Evolutionary conservation across 2,329 filamentous ascomycete species (phyloP), one percentile per base, ranked within the genome.

Genomic region (Sporothrix variecibatus): DNA sequence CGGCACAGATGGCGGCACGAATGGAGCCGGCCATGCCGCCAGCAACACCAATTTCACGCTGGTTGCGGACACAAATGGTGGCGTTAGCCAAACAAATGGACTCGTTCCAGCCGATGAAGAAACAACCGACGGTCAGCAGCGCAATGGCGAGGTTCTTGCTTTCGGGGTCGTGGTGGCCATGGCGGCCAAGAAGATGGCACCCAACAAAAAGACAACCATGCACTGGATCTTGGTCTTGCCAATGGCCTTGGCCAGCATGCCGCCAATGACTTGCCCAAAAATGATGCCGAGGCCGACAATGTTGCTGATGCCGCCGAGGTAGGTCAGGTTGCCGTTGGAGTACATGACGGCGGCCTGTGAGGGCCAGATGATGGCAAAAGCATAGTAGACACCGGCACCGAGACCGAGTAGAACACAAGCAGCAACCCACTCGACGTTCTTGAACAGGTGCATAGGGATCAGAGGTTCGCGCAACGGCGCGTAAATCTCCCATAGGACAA

Each of bases 311-410:
- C 78, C 78, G 4, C 76, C 76, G 15, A 74, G 77, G 73, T 79
- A 78, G 1, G 76, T 71, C 49, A 77, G 68, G 20, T 71, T 72
- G 2, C 56, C 74, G 75, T 79, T 77, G 2, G 78, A 73, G 74
- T 82, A 82, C 56, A 83, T 72, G 20, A 81, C 78, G n/a, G 77
- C 78, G 1, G 81, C 78, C 79, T 82, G 82, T 20, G 76, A 76
- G 0, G 82, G 81, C 82, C 81, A 83, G 17, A 83, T 78, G n/a
- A 83, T 80, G 34, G 81, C 81, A 60, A 82, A 80, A 56, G 79
- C 81, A 74, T 82, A 83, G 78, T 82, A 83, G 15, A 82, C 79
- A 40, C 79, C 80, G 20, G 82, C 81, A 11, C 80, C 82, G 6
- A 83, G 77, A 26, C 81, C 81, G 4, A 79, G 78, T 17, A 82